phyloP scores from a whole-genome alignment of 768 basidiomycete genomes.

The Tylopilus felleus region DNA sequence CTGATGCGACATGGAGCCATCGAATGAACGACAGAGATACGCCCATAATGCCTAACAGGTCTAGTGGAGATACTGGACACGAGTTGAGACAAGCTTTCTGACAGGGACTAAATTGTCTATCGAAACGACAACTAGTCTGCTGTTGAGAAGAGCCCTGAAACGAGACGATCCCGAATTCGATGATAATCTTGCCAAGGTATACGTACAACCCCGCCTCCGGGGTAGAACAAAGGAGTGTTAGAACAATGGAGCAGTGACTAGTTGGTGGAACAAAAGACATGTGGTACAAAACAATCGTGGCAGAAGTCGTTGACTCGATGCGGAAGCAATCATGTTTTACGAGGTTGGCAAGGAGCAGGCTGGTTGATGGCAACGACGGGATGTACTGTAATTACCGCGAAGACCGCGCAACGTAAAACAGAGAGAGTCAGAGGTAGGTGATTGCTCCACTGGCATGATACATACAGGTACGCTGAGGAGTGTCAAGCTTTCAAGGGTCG shows the following conservation, averaged over 20 bases:
- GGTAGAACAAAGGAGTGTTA: slow-evolving; percentile 14
- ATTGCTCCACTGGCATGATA: too few species aligned
- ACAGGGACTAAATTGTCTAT: too few species aligned
- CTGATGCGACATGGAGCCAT: not conserved
- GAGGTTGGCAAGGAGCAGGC: not conserved
- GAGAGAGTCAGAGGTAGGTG: too few species aligned
- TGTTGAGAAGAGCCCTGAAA: too few species aligned
- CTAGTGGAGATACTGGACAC: not conserved
- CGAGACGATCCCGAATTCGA: too few species aligned
- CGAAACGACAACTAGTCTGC: too few species aligned
- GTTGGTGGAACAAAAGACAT: slow-evolving; percentile 15
- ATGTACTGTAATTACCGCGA: too few species aligned
- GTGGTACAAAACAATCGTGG: slow-evolving; percentile 22
- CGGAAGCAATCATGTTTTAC: not conserved
- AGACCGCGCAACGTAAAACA: not conserved
- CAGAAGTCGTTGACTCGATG: not conserved
- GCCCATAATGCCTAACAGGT: not conserved
- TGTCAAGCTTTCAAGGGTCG: too few species aligned
- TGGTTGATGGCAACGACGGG: not conserved
- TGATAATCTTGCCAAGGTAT: not conserved
- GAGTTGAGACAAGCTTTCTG: not conserved
- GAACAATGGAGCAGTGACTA: slow-evolving; percentile 20
- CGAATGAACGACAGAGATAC: not conserved
- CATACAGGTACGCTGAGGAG: too few species aligned
- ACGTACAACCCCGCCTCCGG: not conserved